Conservation (phyloP, 2,329 filamentous ascomycete genomes). For the Aspergillus sp. region DNA sequence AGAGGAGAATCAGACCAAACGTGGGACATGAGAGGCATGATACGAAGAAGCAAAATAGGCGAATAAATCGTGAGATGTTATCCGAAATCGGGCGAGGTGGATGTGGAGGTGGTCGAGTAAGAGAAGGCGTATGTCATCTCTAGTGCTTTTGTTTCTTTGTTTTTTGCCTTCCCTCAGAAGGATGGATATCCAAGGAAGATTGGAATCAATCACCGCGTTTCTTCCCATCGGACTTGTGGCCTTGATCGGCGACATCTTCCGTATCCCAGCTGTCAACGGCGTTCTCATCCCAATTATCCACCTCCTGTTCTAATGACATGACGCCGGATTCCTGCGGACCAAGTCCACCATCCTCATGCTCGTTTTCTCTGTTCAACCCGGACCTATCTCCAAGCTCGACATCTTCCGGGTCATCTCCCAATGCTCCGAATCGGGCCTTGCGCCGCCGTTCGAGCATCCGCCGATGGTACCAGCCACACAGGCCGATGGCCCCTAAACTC, state of each 20-base stretch:
- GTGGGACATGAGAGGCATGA: too few species aligned
- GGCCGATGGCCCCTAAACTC: slow-evolving; percentile 62
- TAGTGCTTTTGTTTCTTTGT: neutral
- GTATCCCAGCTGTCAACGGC: slow-evolving; percentile 62
- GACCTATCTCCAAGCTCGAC: slow-evolving; percentile 63
- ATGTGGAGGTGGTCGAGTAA: neutral
- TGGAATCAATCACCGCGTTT: slow-evolving; percentile 29
- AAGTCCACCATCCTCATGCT: slow-evolving; percentile 20
- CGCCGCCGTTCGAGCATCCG: slow-evolving; percentile 89
- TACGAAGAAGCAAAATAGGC: neutral
- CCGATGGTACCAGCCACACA: slow-evolving; percentile 90
- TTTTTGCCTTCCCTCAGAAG: neutral
- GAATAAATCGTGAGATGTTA: neutral
- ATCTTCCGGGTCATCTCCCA: slow-evolving; percentile 48
- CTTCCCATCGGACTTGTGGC: slow-evolving; percentile 17
- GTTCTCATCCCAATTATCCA: slow-evolving; percentile 95
- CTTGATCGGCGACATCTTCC: slow-evolving; percentile 42
- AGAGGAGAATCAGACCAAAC: too few species aligned
- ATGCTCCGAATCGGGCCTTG: slow-evolving; percentile 65
- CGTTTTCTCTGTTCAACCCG: slow-evolving; percentile 41
- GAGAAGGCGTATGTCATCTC: too few species aligned
- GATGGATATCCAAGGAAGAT: neutral
- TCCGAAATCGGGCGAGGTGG: neutral
- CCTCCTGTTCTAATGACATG: slow-evolving; percentile 68
- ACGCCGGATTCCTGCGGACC: slow-evolving; percentile 62